phyloP scores from a whole-genome alignment of 352 stramenopile species.

The Globisporangium takayamanum region DNA sequence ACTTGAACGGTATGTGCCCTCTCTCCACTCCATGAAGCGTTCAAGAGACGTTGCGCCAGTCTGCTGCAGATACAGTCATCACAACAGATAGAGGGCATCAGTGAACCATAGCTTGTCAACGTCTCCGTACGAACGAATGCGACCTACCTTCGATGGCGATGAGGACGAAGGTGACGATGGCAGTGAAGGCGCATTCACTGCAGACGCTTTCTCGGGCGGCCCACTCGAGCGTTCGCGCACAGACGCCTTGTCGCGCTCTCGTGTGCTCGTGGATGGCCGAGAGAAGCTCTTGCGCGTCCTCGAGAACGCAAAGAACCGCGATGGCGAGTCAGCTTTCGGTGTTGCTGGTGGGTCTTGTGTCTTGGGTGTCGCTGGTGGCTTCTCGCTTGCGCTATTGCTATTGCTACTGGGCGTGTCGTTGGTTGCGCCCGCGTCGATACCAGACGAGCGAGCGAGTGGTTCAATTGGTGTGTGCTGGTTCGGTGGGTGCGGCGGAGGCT shows the following conservation, averaged over 20 bases:
- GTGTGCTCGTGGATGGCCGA: not conserved
- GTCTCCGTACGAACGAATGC: not conserved
- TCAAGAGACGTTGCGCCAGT: not conserved
- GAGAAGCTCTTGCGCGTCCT: not conserved
- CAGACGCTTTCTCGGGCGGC: not conserved
- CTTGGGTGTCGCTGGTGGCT: not conserved
- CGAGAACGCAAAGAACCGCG: slow-evolving; percentile 14
- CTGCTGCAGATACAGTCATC: not conserved
- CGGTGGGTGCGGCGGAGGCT: slow-evolving; percentile 3
- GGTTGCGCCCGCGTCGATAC: not conserved
- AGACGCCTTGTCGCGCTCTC: not conserved
- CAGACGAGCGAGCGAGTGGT: not conserved
- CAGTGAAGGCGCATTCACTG: not conserved
- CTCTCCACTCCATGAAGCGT: slow-evolving; percentile 11
- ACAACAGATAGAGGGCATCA: no score
- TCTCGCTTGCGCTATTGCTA: not conserved
- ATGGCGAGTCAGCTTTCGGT: slow-evolving; percentile 11
- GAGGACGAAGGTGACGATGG: not conserved
- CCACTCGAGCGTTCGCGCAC: not conserved
- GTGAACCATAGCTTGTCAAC: no score
- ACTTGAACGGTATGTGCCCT: slow-evolving; percentile 9
- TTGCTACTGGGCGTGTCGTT: no score
- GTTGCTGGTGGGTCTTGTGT: not conserved
- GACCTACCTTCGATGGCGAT: slow-evolving; percentile 4
- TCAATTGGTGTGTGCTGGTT: not conserved